A percentile compares a stretch with the other conserved stretches of the same genome.
Evolutionary conservation across 352 stramenopile genomes (phyloP).

Genomic region (Phytophthora sp.): DNA sequence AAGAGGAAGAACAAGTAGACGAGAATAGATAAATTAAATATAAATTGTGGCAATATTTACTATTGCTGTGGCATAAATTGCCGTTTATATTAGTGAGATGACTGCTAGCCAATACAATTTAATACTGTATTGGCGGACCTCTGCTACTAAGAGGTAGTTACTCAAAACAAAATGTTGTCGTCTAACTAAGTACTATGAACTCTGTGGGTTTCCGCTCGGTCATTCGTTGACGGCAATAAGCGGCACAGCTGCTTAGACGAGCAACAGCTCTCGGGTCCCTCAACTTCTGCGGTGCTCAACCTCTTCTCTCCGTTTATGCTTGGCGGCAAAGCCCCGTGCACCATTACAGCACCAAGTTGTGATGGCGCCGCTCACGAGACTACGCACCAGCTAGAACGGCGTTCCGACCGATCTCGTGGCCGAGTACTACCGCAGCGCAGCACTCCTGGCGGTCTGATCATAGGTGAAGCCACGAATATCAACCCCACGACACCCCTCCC

Average conservation of each 20-base stretch:
- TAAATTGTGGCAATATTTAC: too few relatives aligned
- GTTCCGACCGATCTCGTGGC: conserved; percentile 46
- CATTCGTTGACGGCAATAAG: conserved; percentile 33
- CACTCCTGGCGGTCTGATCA: conserved; percentile 59
- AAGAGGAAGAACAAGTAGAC: too few relatives aligned
- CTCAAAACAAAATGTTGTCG: background rate
- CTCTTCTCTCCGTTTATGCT: conserved; percentile 62
- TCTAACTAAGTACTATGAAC: conserved; percentile 1
- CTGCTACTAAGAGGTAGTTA: too few relatives aligned
- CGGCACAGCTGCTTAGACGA: conserved; percentile 14
- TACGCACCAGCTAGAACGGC: conserved; percentile 41
- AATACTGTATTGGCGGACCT: too few relatives aligned
- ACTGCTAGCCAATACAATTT: too few relatives aligned
- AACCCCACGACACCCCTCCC: conserved; percentile 43
- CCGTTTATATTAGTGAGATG: too few relatives aligned
- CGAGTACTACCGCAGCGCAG: conserved; percentile 73
- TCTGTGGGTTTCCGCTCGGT: background rate
- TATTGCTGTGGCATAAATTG: too few relatives aligned
- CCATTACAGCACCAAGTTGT: conserved; percentile 70
- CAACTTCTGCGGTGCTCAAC: conserved; percentile 22
- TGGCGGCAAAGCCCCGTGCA: conserved; percentile 50
- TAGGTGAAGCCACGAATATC: conserved; percentile 70
- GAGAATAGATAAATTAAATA: too few relatives aligned
- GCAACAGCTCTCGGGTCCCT: background rate
- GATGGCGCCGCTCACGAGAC: conserved; percentile 71